Conservation (phyloP, 768 basidiomycete genomes). For the Suillus clintonianus region DNA sequence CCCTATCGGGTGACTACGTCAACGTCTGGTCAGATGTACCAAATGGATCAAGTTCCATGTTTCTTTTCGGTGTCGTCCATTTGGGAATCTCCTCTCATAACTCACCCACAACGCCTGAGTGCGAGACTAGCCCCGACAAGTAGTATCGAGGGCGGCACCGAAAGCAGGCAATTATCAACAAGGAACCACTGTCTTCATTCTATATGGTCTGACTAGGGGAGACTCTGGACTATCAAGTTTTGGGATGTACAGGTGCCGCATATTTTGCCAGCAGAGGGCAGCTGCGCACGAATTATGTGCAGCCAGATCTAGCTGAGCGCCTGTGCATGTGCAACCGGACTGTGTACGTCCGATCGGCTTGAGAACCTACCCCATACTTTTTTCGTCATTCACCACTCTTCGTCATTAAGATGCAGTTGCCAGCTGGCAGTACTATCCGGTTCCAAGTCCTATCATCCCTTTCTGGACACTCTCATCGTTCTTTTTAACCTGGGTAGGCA, state of each 20-base stretch:
- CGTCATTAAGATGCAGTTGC: background rate
- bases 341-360: background rate
- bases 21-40: background rate
- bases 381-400: background rate
- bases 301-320: background rate
- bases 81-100: background rate
- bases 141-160: background rate
- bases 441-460: background rate
- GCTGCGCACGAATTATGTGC: constrained; percentile 18
- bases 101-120: background rate
- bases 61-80: background rate
- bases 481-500: background rate
- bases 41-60: background rate
- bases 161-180: background rate
- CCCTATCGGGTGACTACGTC: background rate
- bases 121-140: background rate
- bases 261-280: constrained; percentile 57
- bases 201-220: background rate
- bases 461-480: background rate
- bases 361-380: background rate
- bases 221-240: constrained; percentile 56
- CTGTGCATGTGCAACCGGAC: background rate
- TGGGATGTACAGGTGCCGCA: constrained; percentile 67
- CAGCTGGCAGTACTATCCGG: background rate
- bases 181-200: background rate